These are phyloP conservation scores for Alternaria alternata DNA, from an alignment of 2,329 filamentous ascomycete genomes.

Conservation along the genomic window DNA sequence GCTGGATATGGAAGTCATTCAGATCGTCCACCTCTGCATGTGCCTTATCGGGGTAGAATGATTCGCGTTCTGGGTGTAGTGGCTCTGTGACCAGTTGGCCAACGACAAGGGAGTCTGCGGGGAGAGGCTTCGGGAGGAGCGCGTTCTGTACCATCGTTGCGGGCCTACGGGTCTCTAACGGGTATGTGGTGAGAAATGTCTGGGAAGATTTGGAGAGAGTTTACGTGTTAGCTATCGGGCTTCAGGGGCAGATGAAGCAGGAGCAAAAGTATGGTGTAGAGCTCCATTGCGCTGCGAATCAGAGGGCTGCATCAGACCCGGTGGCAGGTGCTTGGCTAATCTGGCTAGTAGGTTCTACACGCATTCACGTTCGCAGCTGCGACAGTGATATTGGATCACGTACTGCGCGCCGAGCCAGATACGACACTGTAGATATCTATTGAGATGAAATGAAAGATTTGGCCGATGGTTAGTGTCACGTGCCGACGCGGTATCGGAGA, in stretches of 20 bases:
- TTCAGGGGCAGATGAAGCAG: constrained; percentile 6
- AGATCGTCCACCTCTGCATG: constrained; percentile 47
- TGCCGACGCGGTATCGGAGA: constrained; percentile 21
- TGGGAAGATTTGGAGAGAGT: background rate
- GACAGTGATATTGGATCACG: constrained; percentile 32
- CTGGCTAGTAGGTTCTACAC: constrained; percentile 26
- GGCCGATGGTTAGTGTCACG: constrained; percentile 19
- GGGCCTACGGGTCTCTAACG: background rate
- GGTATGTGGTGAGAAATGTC: background rate
- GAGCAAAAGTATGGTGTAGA: constrained; percentile 18
- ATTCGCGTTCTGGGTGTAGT: constrained; percentile 47
- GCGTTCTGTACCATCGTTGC: constrained; percentile 45
- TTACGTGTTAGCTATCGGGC: constrained; percentile 3
- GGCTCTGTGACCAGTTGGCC: constrained; percentile 50
- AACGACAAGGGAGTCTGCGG: constrained; percentile 44
- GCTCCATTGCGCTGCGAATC: constrained; percentile 27
- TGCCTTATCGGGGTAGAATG: constrained; percentile 47
- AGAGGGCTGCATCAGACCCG: constrained; percentile 23
- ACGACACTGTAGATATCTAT: constrained; percentile 2
- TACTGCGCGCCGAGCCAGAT: constrained; percentile 8
- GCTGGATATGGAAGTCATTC: constrained; percentile 51
- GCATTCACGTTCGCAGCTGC: constrained; percentile 30
- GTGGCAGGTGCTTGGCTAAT: constrained; percentile 29
- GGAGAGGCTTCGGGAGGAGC: constrained; percentile 48
- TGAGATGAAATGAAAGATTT: constrained; percentile 8